phyloP scores from a whole-genome alignment of 2,329 filamentous ascomycete species.

The Nakataea oryzae region DNA sequence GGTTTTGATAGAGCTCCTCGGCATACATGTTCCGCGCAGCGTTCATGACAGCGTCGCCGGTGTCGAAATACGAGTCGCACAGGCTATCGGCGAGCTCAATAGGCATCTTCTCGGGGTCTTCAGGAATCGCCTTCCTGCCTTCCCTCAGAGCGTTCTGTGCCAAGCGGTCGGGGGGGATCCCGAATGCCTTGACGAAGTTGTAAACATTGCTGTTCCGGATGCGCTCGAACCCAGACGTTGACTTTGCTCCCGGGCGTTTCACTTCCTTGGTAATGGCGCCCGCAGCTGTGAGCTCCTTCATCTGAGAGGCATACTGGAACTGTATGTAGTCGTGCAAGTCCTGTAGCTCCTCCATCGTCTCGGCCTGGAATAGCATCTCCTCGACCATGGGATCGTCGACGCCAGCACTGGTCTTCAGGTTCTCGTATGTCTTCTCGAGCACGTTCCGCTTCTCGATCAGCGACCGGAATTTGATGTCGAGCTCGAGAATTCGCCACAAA shows the following conservation, averaged over 20 bases:
- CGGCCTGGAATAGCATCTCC: slow-evolving; percentile 68
- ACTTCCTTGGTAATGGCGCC: slow-evolving; percentile 53
- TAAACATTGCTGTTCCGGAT: slow-evolving; percentile 73
- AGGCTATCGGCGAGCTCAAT: slow-evolving; percentile 80
- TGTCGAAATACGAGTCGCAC: slow-evolving; percentile 62
- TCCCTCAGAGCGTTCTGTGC: slow-evolving; percentile 76
- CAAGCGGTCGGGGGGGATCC: slow-evolving; percentile 79
- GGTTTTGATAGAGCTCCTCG: slow-evolving; percentile 81
- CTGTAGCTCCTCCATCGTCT: slow-evolving; percentile 89
- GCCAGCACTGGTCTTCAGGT: slow-evolving; percentile 49
- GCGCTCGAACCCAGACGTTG: slow-evolving; percentile 67
- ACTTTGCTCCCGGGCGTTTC: slow-evolving; percentile 76
- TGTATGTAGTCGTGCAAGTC: slow-evolving; percentile 95
- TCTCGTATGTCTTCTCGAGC: slow-evolving; percentile 69
- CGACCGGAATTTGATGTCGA: slow-evolving; percentile 90
- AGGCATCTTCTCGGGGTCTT: slow-evolving; percentile 71
- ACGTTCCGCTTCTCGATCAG: slow-evolving; percentile 85
- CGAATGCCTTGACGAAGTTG: slow-evolving; percentile 76
- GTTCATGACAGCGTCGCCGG: slow-evolving; percentile 62
- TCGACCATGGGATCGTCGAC: slow-evolving; percentile 68
- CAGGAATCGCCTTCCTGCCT: slow-evolving; percentile 69
- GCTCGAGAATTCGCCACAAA: slow-evolving; percentile 87
- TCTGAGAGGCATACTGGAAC: slow-evolving; percentile 77
- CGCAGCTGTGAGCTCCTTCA: slow-evolving; percentile 67
- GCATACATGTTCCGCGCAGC: slow-evolving; percentile 81